Conservation (phyloP, 2,329 filamentous ascomycete genomes). For the Stagonosporopsis chrysanthemi region DNA sequence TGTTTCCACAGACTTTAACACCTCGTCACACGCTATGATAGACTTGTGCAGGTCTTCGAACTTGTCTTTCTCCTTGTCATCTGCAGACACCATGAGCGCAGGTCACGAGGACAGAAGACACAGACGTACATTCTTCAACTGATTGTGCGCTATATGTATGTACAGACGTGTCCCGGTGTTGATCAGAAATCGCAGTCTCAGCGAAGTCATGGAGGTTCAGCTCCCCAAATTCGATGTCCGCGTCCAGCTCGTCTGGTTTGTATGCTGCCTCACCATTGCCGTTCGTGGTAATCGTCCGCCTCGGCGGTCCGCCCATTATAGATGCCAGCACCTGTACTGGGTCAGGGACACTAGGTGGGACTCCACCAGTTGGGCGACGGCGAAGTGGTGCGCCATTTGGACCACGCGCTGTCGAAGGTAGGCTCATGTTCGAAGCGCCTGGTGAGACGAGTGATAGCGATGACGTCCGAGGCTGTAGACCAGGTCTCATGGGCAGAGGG, state of each 20-base stretch:
- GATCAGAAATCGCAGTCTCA: conserved; percentile 43
- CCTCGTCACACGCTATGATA: conserved; percentile 88
- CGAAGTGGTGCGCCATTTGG: conserved; percentile 71
- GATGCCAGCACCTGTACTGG: conserved; percentile 73
- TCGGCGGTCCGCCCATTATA: conserved; percentile 60
- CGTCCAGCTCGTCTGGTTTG: conserved; percentile 59
- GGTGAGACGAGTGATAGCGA: conserved; percentile 76
- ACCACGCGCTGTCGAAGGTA: conserved; percentile 70
- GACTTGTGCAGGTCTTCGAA: conserved; percentile 91
- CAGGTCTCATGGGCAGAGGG: conserved; percentile 71
- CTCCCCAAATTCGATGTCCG: conserved; percentile 79
- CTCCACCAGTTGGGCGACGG: conserved; percentile 63
- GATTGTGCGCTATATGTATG: conserved; percentile 66
- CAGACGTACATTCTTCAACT: conserved; percentile 73
- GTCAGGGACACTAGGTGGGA: conserved; percentile 67
- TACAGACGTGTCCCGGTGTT: conserved; percentile 47
- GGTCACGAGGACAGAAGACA: conserved; percentile 26
- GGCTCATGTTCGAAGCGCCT: conserved; percentile 78
- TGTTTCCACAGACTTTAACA: conserved; percentile 88
- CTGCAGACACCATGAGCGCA: conserved; percentile 53
- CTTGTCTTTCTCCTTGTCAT: conserved; percentile 80
- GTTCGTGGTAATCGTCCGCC: conserved; percentile 29
- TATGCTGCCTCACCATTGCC: conserved; percentile 43
- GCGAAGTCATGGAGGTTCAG: conserved; percentile 78
- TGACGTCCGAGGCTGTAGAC: conserved; percentile 74